These are phyloP conservation scores for Pseudopyricularia javanii DNA, from an alignment of 2,329 filamentous ascomycete genomes.

Conservation along the genomic window DNA sequence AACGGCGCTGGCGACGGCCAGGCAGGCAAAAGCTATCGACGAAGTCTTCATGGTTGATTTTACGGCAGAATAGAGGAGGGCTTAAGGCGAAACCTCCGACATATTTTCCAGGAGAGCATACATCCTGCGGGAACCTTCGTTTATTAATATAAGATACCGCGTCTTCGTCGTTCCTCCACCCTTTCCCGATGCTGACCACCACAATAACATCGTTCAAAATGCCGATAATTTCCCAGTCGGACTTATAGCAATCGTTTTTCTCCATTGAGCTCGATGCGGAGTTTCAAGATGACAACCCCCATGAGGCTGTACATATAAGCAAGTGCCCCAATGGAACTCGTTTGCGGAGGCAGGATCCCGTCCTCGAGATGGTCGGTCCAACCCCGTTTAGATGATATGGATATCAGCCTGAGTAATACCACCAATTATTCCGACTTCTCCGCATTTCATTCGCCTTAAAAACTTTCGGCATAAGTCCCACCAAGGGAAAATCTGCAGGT, in stretches of 20 bases:
- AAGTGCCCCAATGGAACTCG: neutral
- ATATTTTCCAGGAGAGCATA: neutral
- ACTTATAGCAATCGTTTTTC: too few species aligned
- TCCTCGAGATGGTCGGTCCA: neutral
- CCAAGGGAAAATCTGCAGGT: neutral
- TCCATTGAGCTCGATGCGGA: neutral
- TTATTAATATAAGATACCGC: neutral
- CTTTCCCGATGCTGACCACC: neutral
- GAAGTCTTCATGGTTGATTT: slow-evolving; percentile 10
- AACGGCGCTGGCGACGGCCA: slow-evolving; percentile 7
- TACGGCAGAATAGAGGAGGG: neutral
- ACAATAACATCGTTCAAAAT: neutral
- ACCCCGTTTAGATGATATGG: neutral
- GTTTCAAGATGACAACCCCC: neutral
- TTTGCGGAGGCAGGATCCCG: slow-evolving; percentile 1
- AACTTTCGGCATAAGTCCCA: neutral
- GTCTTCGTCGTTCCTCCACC: neutral
- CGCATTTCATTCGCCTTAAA: neutral
- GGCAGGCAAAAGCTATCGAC: slow-evolving; percentile 7
- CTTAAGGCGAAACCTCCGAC: neutral
- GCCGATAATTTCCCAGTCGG: too few species aligned
- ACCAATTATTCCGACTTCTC: neutral
- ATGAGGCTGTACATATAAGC: neutral
- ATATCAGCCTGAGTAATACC: slow-evolving; percentile 2
- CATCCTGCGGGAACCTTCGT: neutral